Conservation (phyloP, 352 stramenopile genomes). For the Thalassiosira mediterranea region DNA sequence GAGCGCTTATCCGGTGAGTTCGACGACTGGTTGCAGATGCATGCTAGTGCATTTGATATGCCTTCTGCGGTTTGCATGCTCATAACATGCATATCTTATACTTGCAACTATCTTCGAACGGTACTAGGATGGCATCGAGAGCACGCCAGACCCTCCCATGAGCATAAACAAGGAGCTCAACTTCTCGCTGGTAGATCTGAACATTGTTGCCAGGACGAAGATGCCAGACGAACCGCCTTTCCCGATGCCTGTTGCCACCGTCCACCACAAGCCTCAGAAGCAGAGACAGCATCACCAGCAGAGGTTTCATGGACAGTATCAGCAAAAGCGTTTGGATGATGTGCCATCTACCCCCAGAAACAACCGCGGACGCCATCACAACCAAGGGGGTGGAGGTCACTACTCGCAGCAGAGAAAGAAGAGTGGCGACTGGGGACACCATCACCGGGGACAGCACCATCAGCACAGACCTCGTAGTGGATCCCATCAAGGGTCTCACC, state of each 20-base stretch:
- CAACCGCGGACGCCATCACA: background rate
- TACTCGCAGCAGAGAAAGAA: conserved; percentile 22
- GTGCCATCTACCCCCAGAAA: background rate
- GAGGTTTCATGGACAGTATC: background rate
- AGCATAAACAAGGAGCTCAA: conserved; percentile 50
- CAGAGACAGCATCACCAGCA: background rate
- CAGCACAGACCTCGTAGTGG: conserved; percentile 22
- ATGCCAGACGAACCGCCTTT: conserved; percentile 16
- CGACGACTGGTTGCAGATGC: conserved; percentile 1
- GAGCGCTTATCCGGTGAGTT: conserved; percentile 63
- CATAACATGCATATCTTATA: background rate
- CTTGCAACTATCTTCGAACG: background rate
- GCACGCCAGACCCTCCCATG: conserved; percentile 47
- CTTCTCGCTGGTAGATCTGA: conserved; percentile 58
- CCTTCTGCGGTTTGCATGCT: no score
- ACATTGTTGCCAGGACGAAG: conserved; percentile 42
- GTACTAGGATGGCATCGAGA: conserved; percentile 61
- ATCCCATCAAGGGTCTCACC: conserved; percentile 15
- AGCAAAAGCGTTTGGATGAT: background rate
- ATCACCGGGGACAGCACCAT: conserved; percentile 22
- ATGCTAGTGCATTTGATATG: background rate
- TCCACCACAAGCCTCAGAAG: conserved; percentile 28
- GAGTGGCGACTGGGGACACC: conserved; percentile 20
- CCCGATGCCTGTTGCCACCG: conserved; percentile 23
- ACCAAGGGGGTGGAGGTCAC: conserved; percentile 3